Base-by-base conservation (phyloP, 768 basidiomycete species). In the Kwoniella newhampshirensis region DNA sequence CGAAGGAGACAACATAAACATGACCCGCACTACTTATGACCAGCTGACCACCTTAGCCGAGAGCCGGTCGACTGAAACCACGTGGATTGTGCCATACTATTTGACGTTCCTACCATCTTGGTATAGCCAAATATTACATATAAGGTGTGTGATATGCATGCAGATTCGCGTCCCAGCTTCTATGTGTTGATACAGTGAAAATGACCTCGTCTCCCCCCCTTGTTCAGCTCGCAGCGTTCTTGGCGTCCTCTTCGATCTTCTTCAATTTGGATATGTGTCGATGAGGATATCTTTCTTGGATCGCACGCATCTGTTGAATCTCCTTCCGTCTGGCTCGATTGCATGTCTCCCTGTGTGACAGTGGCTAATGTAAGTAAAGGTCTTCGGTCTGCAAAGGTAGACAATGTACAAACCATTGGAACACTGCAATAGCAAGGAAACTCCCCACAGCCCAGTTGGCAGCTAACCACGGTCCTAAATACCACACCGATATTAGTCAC, bases 231-330 rank as follows among this genome's bases (percentile, higher is more conserved):
- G 23, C 27, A 5, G 37, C 12, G 4, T 12, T 23, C n/a, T 18
- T 18, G 4, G 8, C 25, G 3, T 32, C 20, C 12, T 54, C 45
- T 26, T 42, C 52, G 25, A 55, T 62, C 26, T 60, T 47, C 51
- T 70, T 67, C 36, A 75, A 51, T n/a, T 64, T 70, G 15, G 68
- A 71, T 50, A 74, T 62, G 55, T 76, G 75, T 57, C 73, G 64
- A 68, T 75, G 69, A 12, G 75, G 64, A 49, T 70, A 76, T 18
- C 62, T 51, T 46, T 76, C 73, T 41, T 73, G 68, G 44, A 76
- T 73, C 25, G 53, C 50, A n/a, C 63, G 54, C 73, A 76, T 74
- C 43, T 68, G 62, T 12, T 61, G 51, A 5, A 74, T 47, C 46
- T 74, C 67, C 50, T 68, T 66, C 21, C 62, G 57, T 41, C 75